phyloP scores from a whole-genome alignment of 192 early-diverging fungal species.

The Coemansia sp. region DNA sequence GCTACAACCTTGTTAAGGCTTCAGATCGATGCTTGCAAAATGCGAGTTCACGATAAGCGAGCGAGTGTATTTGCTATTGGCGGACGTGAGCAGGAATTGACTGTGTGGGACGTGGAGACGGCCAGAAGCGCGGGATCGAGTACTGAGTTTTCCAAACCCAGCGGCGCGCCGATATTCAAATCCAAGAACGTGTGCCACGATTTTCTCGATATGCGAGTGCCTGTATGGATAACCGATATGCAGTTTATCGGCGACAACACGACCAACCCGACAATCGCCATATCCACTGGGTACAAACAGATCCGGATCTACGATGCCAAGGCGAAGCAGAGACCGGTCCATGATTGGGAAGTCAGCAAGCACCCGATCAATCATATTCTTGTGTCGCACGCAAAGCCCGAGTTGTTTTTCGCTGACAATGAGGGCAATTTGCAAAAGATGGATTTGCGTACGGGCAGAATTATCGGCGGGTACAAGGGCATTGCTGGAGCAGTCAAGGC shows the following conservation, averaged over 20 bases:
- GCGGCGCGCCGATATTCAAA: conserved; percentile 62
- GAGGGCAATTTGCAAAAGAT: conserved; percentile 62
- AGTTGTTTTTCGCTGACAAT: conserved; percentile 69
- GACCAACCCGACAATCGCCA: conserved; percentile 55
- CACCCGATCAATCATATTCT: conserved; percentile 64
- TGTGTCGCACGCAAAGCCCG: conserved; percentile 52
- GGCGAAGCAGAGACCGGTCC: conserved; percentile 66
- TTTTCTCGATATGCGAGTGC: conserved; percentile 76
- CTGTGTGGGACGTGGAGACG: conserved; percentile 61
- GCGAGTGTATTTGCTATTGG: conserved; percentile 76
- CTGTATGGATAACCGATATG: conserved; percentile 87
- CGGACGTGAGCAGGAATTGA: conserved; percentile 85
- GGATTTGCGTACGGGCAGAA: conserved; percentile 61
- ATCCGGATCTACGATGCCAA: conserved; percentile 86
- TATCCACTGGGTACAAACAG: conserved; percentile 72
- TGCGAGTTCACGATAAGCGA: conserved; percentile 67
- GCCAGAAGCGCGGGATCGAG: conserved; percentile 10
- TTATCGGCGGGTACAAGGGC: conserved; percentile 66
- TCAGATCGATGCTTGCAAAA: conserved; percentile 61
- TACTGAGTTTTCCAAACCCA: conserved; percentile 25
- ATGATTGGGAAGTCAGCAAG: conserved; percentile 67
- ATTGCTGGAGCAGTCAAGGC: conserved; percentile 43
- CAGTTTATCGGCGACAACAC: conserved; percentile 64
- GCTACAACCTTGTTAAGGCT: conserved; percentile 40
- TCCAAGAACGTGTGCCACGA: conserved; percentile 88